Evolutionary conservation across 2,329 filamentous ascomycete genomes (phyloP).

Genomic region (Colletotrichum noveboracense): DNA sequence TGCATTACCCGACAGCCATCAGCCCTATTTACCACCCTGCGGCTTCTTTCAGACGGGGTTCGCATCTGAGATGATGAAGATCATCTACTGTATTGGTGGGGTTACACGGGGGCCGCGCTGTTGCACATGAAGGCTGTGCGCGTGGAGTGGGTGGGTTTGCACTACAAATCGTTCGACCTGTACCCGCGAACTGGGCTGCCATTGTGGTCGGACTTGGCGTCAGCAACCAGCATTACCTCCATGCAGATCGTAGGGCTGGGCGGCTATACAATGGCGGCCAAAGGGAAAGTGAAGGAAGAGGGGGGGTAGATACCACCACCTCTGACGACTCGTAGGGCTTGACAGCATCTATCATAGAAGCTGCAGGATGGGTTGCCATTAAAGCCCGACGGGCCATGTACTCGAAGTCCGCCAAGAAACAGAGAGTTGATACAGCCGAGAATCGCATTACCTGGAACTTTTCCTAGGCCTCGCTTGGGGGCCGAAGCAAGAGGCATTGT

Average conservation of each 20-base stretch:
- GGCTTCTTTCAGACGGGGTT: neutral
- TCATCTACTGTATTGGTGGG: neutral
- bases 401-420: neutral
- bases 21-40: neutral
- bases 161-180: neutral
- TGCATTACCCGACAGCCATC: neutral
- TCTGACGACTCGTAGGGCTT: neutral
- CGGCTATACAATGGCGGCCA: neutral
- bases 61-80: neutral
- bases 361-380: neutral
- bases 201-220: neutral
- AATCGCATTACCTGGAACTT: neutral
- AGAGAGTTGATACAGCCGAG: neutral
- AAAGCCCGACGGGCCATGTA: neutral
- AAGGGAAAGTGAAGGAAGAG: neutral
- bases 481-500: neutral
- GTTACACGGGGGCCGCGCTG: neutral
- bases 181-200: neutral
- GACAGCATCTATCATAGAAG: neutral
- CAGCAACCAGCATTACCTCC: neutral
- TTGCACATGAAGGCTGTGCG: neutral
- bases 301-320: neutral
- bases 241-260: slow-evolving; percentile 14
- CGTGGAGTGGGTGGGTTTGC: neutral
- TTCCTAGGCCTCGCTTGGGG: neutral